Conservation (phyloP, 108 stramenopile species). For the Skeletonema potamos region DNA sequence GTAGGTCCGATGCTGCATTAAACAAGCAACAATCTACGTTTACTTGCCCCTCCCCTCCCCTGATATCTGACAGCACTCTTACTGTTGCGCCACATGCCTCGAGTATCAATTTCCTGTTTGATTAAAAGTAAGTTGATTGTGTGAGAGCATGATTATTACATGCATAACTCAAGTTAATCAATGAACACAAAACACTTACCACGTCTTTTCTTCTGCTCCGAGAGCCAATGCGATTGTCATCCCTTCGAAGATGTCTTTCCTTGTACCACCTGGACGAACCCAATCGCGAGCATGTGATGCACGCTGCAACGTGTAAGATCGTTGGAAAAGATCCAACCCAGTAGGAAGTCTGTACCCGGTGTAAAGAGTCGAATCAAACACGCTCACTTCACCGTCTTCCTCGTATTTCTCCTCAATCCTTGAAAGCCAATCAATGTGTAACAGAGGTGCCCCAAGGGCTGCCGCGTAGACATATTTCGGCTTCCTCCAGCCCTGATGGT, state of each 20-base stretch:
- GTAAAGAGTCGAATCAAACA: constrained; percentile 34
- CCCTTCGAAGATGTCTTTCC: constrained; percentile 25
- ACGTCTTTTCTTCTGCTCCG: constrained; percentile 15
- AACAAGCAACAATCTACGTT: constrained; percentile 35
- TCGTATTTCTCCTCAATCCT: constrained; percentile 23
- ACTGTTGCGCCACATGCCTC: constrained; percentile 29
- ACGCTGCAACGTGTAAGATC: constrained; percentile 23
- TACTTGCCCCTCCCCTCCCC: constrained; percentile 4
- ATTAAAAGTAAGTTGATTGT: not conserved
- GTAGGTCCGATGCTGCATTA: constrained; percentile 11
- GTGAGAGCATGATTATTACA: not conserved
- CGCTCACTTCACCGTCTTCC: constrained; percentile 17
- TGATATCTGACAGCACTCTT: constrained; percentile 4
- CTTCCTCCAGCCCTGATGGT: constrained; percentile 24
- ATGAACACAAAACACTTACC: constrained; percentile 20
- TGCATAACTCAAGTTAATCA: no score
- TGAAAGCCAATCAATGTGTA: constrained; percentile 36
- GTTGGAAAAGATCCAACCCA: constrained; percentile 31
- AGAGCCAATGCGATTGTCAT: constrained; percentile 38
- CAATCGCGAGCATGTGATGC: constrained; percentile 39
- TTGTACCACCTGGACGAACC: constrained; percentile 34
- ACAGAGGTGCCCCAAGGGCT: constrained; percentile 35
- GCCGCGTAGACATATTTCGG: constrained; percentile 39
- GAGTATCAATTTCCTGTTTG: constrained; percentile 25
- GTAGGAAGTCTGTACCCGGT: constrained; percentile 34